Base-by-base conservation (phyloP, 495 filamentous ascomycete species). In the Aspergillus leporis region DNA sequence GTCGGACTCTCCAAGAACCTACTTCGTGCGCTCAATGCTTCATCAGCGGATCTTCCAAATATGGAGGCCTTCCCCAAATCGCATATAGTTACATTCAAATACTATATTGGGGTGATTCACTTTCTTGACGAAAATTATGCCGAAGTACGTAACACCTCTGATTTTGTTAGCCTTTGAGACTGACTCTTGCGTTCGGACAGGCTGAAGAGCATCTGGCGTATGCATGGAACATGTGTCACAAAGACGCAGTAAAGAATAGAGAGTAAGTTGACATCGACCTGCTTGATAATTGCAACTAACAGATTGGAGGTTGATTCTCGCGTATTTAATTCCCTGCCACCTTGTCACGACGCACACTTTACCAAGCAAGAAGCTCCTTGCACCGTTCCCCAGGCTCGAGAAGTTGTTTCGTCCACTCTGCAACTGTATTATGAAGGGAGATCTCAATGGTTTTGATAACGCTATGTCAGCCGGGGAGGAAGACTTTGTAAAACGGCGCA, bases 31-130 rank as follows among this genome's bases (percentile, higher is more conserved):
- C 80, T 98, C 21, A 80, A 85, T 50, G 93, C 91, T 6, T 84
- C 85, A 30, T 79, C 81, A 18, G 78, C 77, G 10, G 95, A 98
- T 63, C 87, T 97, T 70, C 94, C 95, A 1, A 68, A 79, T 0
- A 74, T 95, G 21, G 77, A 83, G 2, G 73, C 75, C 7, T 97
- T 93, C 68, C 94, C 94, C 1, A 90, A 87, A 57, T 86, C 92
- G 0, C 93, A 98, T 61, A 87, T 89, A 47, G 92, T 97, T n/a
- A 97, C 94, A 2, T 98, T 95, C 75, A 89, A 92, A 66, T 98
- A 97, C 73, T 97, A 96, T 67, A 81, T 90, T 63, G 94, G 95
- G 16, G 88, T 98, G 16, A 85, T 98, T 22, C 75, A 83, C 51
- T 98, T 98, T 70, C 72, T 98, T 10, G 92, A 97, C 59, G 95